These are phyloP conservation scores for Phytopythium delawarense DNA, from an alignment of 352 stramenopile genomes.

Conservation along the genomic window DNA sequence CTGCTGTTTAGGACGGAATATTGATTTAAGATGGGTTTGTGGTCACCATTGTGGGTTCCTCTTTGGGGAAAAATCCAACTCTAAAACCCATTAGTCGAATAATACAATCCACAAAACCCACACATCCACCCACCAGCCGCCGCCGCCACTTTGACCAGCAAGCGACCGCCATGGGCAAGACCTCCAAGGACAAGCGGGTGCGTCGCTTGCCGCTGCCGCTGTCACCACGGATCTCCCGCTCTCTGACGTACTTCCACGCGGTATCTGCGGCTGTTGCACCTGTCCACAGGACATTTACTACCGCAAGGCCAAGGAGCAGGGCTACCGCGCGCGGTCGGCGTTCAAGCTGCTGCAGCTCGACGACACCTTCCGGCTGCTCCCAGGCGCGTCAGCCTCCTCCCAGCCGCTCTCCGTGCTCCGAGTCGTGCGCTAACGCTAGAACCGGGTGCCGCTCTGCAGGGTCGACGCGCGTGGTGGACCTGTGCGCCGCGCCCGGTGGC, in stretches of 20 bases:
- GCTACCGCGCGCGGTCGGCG: slow-evolving; percentile 96
- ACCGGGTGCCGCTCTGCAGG: too few species aligned
- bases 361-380: slow-evolving; percentile 96
- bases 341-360: slow-evolving; percentile 99
- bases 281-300: slow-evolving; percentile 89
- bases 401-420: too few species aligned
- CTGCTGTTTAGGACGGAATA: too few species aligned
- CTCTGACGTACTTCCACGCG: not conserved
- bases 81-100: too few species aligned
- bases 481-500: slow-evolving; percentile 79
- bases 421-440: not conserved
- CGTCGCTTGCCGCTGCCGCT: not conserved
- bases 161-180: slow-evolving; percentile 68
- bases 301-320: slow-evolving; percentile 90
- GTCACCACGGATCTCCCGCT: too few species aligned
- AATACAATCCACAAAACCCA: too few species aligned
- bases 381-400: slow-evolving; percentile 14
- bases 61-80: too few species aligned
- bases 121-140: too few species aligned
- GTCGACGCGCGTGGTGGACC: slow-evolving; percentile 78
- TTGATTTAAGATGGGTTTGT: too few species aligned
- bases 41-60: too few species aligned
- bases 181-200: slow-evolving; percentile 90
- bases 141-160: too few species aligned
- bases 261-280: not conserved